phyloP scores from a whole-genome alignment of 768 basidiomycete species.

The Trametes cubensis region DNA sequence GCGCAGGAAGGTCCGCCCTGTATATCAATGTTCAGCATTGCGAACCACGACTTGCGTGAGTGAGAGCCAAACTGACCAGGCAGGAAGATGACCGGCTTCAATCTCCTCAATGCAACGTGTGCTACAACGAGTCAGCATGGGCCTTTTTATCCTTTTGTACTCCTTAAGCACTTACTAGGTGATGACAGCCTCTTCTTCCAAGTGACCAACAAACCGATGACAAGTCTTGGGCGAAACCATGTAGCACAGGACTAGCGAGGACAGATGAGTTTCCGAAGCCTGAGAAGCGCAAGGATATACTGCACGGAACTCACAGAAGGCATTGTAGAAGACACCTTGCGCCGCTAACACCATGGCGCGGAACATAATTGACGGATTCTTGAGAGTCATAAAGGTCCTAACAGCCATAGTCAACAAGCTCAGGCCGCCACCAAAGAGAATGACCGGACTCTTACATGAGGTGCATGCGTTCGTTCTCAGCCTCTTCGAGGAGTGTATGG shows the following conservation, averaged over 20 bases:
- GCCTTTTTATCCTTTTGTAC: conserved; percentile 3
- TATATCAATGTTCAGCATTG: no score
- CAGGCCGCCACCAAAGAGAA: no score
- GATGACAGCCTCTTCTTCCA: conserved; percentile 94
- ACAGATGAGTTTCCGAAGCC: neutral
- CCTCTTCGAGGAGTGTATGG: conserved; percentile 89
- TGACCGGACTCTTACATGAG: conserved; percentile 57
- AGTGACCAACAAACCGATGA: conserved; percentile 89
- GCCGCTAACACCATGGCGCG: conserved; percentile 83
- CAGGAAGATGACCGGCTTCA: conserved; percentile 77
- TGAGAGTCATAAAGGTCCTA: conserved; percentile 95
- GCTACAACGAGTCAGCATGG: conserved; percentile 40
- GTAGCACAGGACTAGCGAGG: conserved; percentile 67
- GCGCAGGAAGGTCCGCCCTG: conserved; percentile 66
- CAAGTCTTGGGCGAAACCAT: conserved; percentile 72
- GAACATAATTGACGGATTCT: conserved; percentile 78
- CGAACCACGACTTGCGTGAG: no score
- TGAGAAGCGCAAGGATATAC: neutral
- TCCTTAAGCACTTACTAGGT: conserved; percentile 68
- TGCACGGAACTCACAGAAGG: conserved; percentile 65
- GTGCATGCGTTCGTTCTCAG: conserved; percentile 98
- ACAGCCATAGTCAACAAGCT: conserved; percentile 20
- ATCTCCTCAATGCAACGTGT: conserved; percentile 84
- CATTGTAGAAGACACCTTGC: conserved; percentile 89
- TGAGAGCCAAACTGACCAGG: conserved; percentile 50